Conservation (phyloP, 345 rosid species). For the Eucalyptus globulus region DNA sequence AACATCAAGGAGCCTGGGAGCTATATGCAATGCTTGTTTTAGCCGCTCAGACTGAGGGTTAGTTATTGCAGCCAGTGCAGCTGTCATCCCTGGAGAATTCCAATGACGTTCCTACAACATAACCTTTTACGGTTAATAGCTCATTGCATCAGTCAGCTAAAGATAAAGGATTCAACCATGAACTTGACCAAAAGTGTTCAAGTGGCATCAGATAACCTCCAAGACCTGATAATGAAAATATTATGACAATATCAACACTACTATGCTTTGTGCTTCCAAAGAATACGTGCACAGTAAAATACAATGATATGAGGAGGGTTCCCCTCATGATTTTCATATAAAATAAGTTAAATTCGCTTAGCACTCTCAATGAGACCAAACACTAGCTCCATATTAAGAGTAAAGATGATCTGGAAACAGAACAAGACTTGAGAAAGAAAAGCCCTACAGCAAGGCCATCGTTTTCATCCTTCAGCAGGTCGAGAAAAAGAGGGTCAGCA, state of each 20-base stretch:
- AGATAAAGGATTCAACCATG: neutral
- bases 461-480: constrained; percentile 96
- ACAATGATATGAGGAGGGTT: neutral
- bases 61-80: constrained; percentile 61
- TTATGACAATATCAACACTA: neutral
- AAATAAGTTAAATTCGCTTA: neutral
- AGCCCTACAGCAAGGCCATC: constrained; percentile 84
- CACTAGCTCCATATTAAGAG: neutral
- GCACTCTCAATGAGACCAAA: neutral
- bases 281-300: neutral
- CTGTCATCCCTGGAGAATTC: constrained; percentile 61
- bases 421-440: neutral
- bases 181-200: neutral
- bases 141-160: neutral
- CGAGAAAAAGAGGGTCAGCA: constrained; percentile 89
- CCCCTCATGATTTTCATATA: neutral
- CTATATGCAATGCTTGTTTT: constrained; percentile 54
- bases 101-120: constrained; percentile 66
- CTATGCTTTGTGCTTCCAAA: neutral
- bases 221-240: neutral
- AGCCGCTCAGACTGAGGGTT: constrained; percentile 63
- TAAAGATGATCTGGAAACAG: neutral
- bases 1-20: constrained; percentile 67
- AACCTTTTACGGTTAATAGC: neutral
- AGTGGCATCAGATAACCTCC: neutral